A percentile compares a stretch with the other conserved stretches of the same genome.
Evolutionary conservation across 1,284 basidiomycete species (phyloP).

Genomic region (Naganishia albida): DNA sequence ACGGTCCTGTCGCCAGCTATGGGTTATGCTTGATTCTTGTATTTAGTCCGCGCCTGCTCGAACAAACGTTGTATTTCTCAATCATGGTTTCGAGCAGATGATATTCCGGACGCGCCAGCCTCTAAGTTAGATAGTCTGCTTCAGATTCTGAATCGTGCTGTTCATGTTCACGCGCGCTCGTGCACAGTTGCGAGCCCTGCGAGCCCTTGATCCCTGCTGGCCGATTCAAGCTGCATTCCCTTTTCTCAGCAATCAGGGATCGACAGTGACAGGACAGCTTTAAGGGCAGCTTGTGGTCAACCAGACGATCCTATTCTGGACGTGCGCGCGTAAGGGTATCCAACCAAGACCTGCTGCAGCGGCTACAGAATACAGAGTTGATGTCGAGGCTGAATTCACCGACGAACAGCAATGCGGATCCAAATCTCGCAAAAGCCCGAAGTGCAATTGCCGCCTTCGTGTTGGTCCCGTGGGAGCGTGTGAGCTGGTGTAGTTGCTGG

Average conservation of each 20-base stretch:
- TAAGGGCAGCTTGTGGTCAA: too few species aligned
- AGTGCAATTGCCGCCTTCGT: conserved; percentile 14
- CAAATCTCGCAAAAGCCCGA: conserved; percentile 7
- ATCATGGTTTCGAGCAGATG: too few species aligned
- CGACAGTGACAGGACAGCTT: too few species aligned
- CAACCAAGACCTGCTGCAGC: too few species aligned
- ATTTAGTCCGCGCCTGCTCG: not conserved
- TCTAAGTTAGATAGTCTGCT: not conserved
- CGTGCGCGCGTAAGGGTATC: too few species aligned
- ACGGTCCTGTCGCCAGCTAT: not conserved
- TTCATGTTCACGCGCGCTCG: too few species aligned
- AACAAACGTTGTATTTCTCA: not conserved
- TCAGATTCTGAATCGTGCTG: not conserved
- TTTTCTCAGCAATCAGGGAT: not conserved
- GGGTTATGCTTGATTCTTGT: not conserved
- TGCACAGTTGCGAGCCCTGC: too few species aligned
- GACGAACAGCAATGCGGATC: not conserved
- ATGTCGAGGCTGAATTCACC: not conserved
- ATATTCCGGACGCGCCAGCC: not conserved
- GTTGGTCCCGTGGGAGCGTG: conserved; percentile 1
- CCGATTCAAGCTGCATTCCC: too few species aligned
- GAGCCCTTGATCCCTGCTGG: too few species aligned
- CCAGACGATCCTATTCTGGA: too few species aligned
- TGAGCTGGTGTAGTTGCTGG: not conserved
- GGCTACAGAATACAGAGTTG: not conserved